Conservation (phyloP, 352 stramenopile species). For the Phytophthora pseudosyringae region DNA sequence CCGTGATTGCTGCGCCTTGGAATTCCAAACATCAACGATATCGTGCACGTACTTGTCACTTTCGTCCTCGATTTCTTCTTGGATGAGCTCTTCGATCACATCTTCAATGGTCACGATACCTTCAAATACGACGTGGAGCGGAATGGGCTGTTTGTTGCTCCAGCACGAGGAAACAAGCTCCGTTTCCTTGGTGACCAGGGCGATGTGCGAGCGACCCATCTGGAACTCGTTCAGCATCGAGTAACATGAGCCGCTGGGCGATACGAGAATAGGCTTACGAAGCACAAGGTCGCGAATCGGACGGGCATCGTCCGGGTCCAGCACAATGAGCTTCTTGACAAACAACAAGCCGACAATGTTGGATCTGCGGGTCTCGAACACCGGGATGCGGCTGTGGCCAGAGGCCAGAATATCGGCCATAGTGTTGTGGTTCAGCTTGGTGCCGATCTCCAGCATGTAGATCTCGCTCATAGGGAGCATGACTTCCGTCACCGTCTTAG, state of each 20-base stretch:
- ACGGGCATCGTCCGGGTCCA: constrained; percentile 82
- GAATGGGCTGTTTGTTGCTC: constrained; percentile 49
- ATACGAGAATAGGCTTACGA: constrained; percentile 81
- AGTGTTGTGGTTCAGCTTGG: constrained; percentile 68
- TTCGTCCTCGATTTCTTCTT: constrained; percentile 94
- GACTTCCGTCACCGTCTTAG: constrained; percentile 86
- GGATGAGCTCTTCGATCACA: constrained; percentile 92
- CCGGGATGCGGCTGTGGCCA: constrained; percentile 90
- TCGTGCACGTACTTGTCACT: constrained; percentile 76
- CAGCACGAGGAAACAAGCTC: constrained; percentile 61
- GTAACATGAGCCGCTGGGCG: constrained; percentile 84
- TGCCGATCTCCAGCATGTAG: constrained; percentile 88
- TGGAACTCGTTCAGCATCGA: constrained; percentile 93
- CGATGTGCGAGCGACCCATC: constrained; percentile 86
- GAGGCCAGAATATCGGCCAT: constrained; percentile 86
- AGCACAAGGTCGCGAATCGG: constrained; percentile 75
- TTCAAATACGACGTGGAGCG: constrained; percentile 66
- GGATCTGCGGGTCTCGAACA: constrained; percentile 81
- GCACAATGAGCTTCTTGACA: constrained; percentile 92
- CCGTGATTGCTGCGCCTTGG: constrained; percentile 43
- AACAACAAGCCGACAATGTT: constrained; percentile 89
- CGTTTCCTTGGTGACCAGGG: constrained; percentile 72
- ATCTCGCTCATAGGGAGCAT: constrained; percentile 90
- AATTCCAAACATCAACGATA: constrained; percentile 64
- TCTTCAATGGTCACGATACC: constrained; percentile 95